Evolutionary conservation across 1,284 basidiomycete species (phyloP).

Genomic region (Laetiporus sulphureus): DNA sequence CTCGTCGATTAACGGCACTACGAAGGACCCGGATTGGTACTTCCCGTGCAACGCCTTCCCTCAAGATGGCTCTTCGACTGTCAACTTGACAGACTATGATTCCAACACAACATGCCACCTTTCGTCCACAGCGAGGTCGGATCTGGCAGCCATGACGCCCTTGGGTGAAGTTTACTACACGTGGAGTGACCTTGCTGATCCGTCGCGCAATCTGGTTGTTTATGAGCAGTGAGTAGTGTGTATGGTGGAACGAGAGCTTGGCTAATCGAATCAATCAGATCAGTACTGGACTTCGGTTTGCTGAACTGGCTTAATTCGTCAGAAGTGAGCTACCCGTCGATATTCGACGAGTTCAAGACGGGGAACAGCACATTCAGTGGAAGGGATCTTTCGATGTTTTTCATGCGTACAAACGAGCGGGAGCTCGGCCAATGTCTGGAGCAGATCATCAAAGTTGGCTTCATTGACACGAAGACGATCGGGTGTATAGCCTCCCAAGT

Average conservation of each 20-base stretch:
- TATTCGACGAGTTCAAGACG: constrained; percentile 77
- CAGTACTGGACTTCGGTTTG: constrained; percentile 84
- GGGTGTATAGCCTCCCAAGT: constrained; percentile 95
- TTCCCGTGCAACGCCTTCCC: constrained; percentile 91
- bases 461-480: constrained; percentile 90
- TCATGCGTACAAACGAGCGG: constrained; percentile 62
- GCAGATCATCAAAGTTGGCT: constrained; percentile 85
- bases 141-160: constrained; percentile 43
- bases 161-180: constrained; percentile 89
- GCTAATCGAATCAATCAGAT: too few relatives aligned
- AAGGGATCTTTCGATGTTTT: constrained; percentile 81
- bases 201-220: constrained; percentile 78
- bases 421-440: constrained; percentile 77
- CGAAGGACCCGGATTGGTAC: constrained; percentile 73
- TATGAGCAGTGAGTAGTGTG: constrained; percentile 71
- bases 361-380: constrained; percentile 72
- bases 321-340: constrained; percentile 73
- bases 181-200: constrained; percentile 79
- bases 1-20: constrained; percentile 59
- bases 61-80: constrained; percentile 58
- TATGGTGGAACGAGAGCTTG: constrained; percentile 2
- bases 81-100: constrained; percentile 70
- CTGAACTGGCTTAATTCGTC: constrained; percentile 78
- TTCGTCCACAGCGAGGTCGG: constrained; percentile 42
- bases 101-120: constrained; percentile 68